Base-by-base conservation (phyloP, 2,329 filamentous ascomycete genomes). In the Sarocladium oryzae region DNA sequence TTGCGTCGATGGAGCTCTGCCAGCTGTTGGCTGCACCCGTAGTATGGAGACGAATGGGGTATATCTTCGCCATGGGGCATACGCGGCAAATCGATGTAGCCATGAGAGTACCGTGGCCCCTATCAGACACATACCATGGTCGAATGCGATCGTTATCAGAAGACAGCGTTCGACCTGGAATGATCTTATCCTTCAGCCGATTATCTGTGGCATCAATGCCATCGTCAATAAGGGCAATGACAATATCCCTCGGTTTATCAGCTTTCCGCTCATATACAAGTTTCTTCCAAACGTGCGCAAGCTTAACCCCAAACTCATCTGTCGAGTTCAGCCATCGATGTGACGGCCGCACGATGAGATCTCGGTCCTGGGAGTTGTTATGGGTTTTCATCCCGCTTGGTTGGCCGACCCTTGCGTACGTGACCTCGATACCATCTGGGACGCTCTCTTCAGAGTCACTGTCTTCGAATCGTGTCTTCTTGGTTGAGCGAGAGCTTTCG, bases 11-110 rank as follows among this genome's bases (percentile, higher is more conserved):
- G 9, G 40, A 26, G 24, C 23, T 45, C 9, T 45, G 40, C 40
- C 40, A 45, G 40, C 37, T 40, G 37, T 40, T 40, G 16, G 18
- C 40, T 3, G 40, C 21, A 20, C 40, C 40, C 10, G 40, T 45
- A 6, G 45, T 49, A 28, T 49, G 20, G 18, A 49, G 45, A 6
- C 30, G 7, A n/a, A 49, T 49, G 26, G 45, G 45, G 23, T 49
- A 49, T 15, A 49, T 49, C 45, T 49, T 49, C 10, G 24, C 45
- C 45, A 49, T 49, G 4, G 45, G 45, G 24, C 45, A 49, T 11
- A 49, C 45, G 16, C 28, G 45, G 45, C 26, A 33, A 13, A 49
- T 49, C 10, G 45, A 32, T 8, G 26, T 36, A 4, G 45, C 45
- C 45, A 49, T 49, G 20, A 49, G 20, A 13, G 45, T 49, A 5